These are phyloP conservation scores for Paracorniculantispora psalliotae DNA, from an alignment of 2,329 filamentous ascomycete genomes.

Conservation along the genomic window DNA sequence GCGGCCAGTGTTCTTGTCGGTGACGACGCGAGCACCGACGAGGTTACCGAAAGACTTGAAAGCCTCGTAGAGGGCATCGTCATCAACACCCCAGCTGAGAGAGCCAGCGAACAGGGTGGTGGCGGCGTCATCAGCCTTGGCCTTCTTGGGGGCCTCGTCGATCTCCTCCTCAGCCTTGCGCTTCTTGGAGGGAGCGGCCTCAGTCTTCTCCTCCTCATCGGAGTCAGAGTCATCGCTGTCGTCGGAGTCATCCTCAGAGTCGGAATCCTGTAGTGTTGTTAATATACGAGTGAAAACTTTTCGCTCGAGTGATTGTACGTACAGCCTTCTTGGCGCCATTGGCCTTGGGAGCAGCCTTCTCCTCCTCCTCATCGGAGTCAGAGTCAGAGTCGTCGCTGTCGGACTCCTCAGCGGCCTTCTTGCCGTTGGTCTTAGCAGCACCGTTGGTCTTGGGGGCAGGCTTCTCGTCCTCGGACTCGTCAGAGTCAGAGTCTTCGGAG, in stretches of 20 bases:
- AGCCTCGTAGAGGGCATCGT: conserved; percentile 72
- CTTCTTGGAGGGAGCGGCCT: conserved; percentile 41
- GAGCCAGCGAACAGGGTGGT: conserved; percentile 82
- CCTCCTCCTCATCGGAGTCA: conserved; percentile 32
- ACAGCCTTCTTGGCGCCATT: conserved; percentile 24
- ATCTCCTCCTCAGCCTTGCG: conserved; percentile 46
- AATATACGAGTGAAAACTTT: neutral
- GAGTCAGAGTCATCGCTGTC: conserved; percentile 27
- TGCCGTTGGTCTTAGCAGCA: conserved; percentile 17
- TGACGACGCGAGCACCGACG: conserved; percentile 71
- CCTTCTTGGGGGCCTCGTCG: conserved; percentile 58
- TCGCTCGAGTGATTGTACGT: neutral
- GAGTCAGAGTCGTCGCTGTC: conserved; percentile 29
- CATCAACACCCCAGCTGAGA: conserved; percentile 86
- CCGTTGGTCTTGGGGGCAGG: conserved; percentile 26
- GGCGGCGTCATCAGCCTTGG: conserved; percentile 51
- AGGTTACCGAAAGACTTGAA: conserved; percentile 77
- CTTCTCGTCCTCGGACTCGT: conserved; percentile 36
- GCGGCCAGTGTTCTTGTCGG: conserved; percentile 72
- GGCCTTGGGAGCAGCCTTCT: conserved; percentile 28
- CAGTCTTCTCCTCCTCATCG: conserved; percentile 30
- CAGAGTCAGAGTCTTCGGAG: conserved; percentile 21
- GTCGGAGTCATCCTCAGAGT: conserved; percentile 33
- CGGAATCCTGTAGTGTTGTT: conserved; percentile 25
- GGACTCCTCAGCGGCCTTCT: conserved; percentile 29